Conservation (phyloP, 2,329 filamentous ascomycete species). For the Alternaria burnsii region DNA sequence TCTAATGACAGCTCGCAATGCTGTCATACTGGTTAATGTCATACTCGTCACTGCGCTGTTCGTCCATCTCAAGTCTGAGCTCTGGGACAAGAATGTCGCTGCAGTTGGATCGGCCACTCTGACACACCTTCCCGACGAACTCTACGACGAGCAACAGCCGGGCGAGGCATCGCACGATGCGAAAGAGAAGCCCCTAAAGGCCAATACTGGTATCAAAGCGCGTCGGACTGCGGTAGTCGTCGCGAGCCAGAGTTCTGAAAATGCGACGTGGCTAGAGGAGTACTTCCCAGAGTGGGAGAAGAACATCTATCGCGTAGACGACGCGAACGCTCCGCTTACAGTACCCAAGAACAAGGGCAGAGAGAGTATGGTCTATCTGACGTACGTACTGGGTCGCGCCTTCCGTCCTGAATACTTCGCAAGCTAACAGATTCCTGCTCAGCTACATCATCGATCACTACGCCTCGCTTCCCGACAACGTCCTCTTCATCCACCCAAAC, state of each 20-base stretch:
- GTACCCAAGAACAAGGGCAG: slow-evolving; percentile 59
- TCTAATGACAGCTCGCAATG: slow-evolving; percentile 38
- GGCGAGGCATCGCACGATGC: slow-evolving; percentile 11
- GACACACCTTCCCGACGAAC: slow-evolving; percentile 25
- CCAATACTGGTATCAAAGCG: slow-evolving; percentile 19
- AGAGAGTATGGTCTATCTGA: slow-evolving; percentile 61
- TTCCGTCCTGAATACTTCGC: neutral
- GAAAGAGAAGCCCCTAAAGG: slow-evolving; percentile 22
- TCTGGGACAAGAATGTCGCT: slow-evolving; percentile 30
- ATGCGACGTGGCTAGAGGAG: slow-evolving; percentile 53
- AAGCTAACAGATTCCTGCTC: slow-evolving; percentile 8
- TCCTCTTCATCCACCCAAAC: slow-evolving; percentile 54
- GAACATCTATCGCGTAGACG: slow-evolving; percentile 56
- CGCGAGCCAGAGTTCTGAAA: slow-evolving; percentile 49
- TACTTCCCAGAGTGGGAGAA: slow-evolving; percentile 52
- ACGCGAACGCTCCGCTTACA: slow-evolving; percentile 47
- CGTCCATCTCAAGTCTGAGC: slow-evolving; percentile 42
- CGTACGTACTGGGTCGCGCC: slow-evolving; percentile 40
- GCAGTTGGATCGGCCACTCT: slow-evolving; percentile 17
- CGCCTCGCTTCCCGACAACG: slow-evolving; percentile 51
- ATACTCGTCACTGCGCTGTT: slow-evolving; percentile 37
- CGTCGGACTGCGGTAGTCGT: slow-evolving; percentile 49
- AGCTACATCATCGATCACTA: slow-evolving; percentile 56
- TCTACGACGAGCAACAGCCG: slow-evolving; percentile 21
- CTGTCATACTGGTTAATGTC: slow-evolving; percentile 32